Evolutionary conservation across 495 filamentous ascomycete species (phyloP), one percentile per base, ranked within the genome.

Genomic region (Annulohypoxylon stygium): DNA sequence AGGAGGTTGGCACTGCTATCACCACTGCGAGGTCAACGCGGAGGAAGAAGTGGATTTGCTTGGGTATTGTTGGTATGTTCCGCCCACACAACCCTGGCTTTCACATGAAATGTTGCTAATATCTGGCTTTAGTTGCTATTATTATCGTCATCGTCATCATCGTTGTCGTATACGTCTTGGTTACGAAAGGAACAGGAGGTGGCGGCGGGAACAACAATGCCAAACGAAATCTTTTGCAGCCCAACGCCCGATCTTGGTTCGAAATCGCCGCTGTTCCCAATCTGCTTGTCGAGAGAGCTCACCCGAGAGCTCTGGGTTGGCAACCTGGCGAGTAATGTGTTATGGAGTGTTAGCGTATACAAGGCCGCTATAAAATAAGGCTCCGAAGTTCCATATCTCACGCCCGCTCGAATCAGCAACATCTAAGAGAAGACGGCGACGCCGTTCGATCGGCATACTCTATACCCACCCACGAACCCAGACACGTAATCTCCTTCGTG

Each of bases 41-140:
- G 70, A 92, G 90, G 84, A 98, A 97, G 94, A 99, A 98, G 92
- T 99, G 96, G 96, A 95, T 93, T 77, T 97, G 94, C 82, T 81
- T 98, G 78, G 88, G 91, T 75, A 92, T 98, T 72, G 78, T 87
- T 70, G 84, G 93, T 95, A 89, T 83, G 92, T 93, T 53, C 65
- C 61, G 51, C 68, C 69, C 18, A 3, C 4, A 53, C 36, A 39
- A 8, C 6, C 41, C 65, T 43, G 25, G 2, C 5, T 41, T 58
- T 41, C 36, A n/a, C 16, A 20, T 25, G n/a, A 10, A 12, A 36
- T 23, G 11, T 59, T 59, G 60, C 76, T 81, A 70, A 81, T 69
- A 14, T 36, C 16, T 34, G 26, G 18, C 59, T 45, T 9, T 30
- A 88, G 86, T 88, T 33, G 69, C 78, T 36, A 87, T 88, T 67